A percentile compares a stretch with the other conserved stretches of the same genome.
Evolutionary conservation across 2,329 filamentous ascomycete genomes (phyloP).

Genomic region (Exophiala sideris): DNA sequence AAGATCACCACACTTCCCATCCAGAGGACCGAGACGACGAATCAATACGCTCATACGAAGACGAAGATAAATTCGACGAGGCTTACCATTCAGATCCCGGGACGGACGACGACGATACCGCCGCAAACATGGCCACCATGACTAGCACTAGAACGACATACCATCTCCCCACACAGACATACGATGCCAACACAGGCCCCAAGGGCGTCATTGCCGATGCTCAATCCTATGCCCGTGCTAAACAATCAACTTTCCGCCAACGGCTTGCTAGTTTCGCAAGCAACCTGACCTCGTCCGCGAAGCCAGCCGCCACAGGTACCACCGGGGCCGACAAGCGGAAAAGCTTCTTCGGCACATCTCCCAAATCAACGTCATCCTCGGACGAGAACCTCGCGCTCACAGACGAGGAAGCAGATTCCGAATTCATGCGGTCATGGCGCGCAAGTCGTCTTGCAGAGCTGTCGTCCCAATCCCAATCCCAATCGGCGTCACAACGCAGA

Average conservation of each 20-base stretch:
- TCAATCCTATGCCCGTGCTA: constrained; percentile 48
- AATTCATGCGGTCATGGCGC: constrained; percentile 75
- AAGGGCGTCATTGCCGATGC: constrained; percentile 53
- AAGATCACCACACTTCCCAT: constrained; percentile 37
- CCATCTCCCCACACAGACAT: constrained; percentile 44
- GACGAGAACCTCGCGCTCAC: constrained; percentile 32
- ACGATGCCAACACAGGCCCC: constrained; percentile 50
- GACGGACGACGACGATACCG: constrained; percentile 33
- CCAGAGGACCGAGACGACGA: constrained; percentile 40
- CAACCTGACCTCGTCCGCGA: constrained; percentile 15
- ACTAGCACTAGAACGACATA: constrained; percentile 38
- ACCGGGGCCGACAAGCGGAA: constrained; percentile 29
- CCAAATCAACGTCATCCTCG: constrained; percentile 21
- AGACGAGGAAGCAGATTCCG: constrained; percentile 37
- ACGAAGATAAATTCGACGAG: constrained; percentile 18
- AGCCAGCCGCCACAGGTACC: constrained; percentile 1
- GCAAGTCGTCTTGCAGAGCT: constrained; percentile 75
- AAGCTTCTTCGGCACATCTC: constrained; percentile 12
- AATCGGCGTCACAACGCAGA: constrained; percentile 8
- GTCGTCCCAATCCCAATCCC: constrained; percentile 57
- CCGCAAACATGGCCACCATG: constrained; percentile 33
- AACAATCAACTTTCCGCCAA: constrained; percentile 46
- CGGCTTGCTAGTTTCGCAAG: constrained; percentile 33
- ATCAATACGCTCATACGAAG: constrained; percentile 20
- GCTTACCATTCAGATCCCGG: constrained; percentile 29